phyloP scores from a whole-genome alignment of 2,329 filamentous ascomycete species.

The Fusarium cyanostomum region DNA sequence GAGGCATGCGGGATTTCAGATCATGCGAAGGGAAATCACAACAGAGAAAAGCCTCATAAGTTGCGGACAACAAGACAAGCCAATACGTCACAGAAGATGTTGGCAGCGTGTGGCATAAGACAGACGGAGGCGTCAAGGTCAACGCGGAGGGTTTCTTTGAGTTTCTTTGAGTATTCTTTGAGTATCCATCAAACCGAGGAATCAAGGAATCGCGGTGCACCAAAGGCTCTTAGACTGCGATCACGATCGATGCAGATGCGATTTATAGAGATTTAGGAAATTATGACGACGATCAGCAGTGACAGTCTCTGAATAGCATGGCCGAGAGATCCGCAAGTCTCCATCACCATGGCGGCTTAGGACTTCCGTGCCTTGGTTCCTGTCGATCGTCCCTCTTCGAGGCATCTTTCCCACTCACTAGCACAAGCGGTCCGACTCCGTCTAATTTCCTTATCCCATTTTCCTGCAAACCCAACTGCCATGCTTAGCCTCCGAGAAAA shows the following conservation, averaged over 20 bases:
- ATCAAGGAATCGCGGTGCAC: not conserved
- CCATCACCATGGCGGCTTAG: not conserved
- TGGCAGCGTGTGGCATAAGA: not conserved
- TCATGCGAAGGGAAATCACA: not conserved
- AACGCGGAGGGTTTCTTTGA: not conserved
- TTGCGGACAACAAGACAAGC: not conserved
- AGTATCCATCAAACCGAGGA: not conserved
- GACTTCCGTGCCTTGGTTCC: not conserved
- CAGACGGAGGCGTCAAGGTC: slow-evolving; percentile 1
- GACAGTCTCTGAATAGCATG: not conserved
- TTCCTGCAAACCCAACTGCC: not conserved
- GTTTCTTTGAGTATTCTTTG: not conserved
- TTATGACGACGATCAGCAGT: slow-evolving; percentile 9
- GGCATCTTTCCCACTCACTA: not conserved
- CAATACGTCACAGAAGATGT: not conserved
- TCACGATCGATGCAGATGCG: slow-evolving; percentile 23
- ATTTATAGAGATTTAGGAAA: not conserved
- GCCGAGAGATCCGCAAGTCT: not conserved
- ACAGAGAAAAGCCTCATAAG: not conserved
- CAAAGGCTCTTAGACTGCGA: not conserved
- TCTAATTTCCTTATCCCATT: slow-evolving; percentile 12
- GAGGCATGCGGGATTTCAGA: too few species aligned
- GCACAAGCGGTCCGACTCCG: not conserved
- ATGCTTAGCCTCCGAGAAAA: not conserved
- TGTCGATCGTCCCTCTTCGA: not conserved